phyloP scores from a whole-genome alignment of 2,329 filamentous ascomycete species.

The Boeremia lycopersici region DNA sequence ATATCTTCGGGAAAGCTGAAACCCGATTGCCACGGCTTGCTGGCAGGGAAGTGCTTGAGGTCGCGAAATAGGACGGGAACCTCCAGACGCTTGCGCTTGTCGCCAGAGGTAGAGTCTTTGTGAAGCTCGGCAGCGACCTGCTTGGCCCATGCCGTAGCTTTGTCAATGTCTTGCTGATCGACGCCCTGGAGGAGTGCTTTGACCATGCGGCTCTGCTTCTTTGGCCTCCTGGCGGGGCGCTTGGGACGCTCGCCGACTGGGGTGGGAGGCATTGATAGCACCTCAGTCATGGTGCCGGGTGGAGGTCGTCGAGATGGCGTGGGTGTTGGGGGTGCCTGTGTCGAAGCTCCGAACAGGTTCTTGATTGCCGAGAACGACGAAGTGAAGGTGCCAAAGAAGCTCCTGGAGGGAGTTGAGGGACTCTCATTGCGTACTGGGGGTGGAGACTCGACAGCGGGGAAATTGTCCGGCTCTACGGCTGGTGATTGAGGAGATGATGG shows the following conservation, averaged over 20 bases:
- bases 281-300: constrained; percentile 27
- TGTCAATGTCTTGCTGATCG: constrained; percentile 22
- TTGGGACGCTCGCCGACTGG: constrained; percentile 35
- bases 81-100: constrained; percentile 41
- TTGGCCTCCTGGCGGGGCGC: constrained; percentile 21
- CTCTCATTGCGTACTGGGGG: background rate
- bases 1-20: constrained; percentile 38
- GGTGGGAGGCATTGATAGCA: constrained; percentile 34
- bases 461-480: background rate
- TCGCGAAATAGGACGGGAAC: constrained; percentile 32
- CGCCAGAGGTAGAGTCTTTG: constrained; percentile 25
- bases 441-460: background rate
- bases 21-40: constrained; percentile 41
- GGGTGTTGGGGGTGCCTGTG: constrained; percentile 11
- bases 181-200: constrained; percentile 28
- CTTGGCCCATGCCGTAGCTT: constrained; percentile 38
- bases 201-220: constrained; percentile 22
- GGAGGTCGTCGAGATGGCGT: constrained; percentile 20
- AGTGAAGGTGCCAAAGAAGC: constrained; percentile 18
- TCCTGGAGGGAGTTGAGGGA: constrained; percentile 4
- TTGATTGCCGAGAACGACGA: constrained; percentile 32
- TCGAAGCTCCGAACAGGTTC: constrained; percentile 19
- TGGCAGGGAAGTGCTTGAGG: constrained; percentile 35
- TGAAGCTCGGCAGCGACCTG: constrained; percentile 25
- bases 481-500: background rate